A percentile compares a stretch with the other conserved stretches of the same genome.
Evolutionary conservation across 2,329 filamentous ascomycete genomes (phyloP).

Genomic region (Trichoderma arundinaceum): DNA sequence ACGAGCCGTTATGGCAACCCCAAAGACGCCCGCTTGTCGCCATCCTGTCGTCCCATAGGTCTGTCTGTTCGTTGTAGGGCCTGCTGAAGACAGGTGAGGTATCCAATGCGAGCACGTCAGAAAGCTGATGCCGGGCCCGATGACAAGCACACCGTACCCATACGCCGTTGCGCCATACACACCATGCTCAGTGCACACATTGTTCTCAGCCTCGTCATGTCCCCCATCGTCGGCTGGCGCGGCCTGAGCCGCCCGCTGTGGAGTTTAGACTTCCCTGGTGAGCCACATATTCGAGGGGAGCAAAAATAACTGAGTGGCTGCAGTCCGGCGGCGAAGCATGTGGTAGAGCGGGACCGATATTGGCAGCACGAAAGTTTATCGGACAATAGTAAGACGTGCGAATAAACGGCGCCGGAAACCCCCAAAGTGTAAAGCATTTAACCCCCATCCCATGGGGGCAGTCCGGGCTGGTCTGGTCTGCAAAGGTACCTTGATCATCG

Average conservation of each 20-base stretch:
- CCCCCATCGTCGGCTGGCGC: conserved; percentile 29
- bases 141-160: background rate
- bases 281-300: conserved; percentile 12
- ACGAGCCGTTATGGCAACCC: conserved; percentile 25
- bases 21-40: conserved; percentile 22
- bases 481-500: conserved; percentile 9
- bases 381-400: conserved; percentile 18
- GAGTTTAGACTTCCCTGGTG: conserved; percentile 24
- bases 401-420: background rate
- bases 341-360: conserved; percentile 5
- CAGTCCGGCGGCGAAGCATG: conserved; percentile 11
- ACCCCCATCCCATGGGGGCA: conserved; percentile 11
- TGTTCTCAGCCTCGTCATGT: conserved; percentile 23
- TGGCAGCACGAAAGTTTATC: conserved; percentile 11
- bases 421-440: background rate
- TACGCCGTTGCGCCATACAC: background rate
- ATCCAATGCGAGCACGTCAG: background rate
- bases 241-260: conserved; percentile 32
- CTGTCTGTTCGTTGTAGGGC: conserved; percentile 2
- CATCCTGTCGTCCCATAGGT: conserved; percentile 2
- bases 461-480: background rate
- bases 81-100: conserved; percentile 13
- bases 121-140: background rate
- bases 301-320: conserved; percentile 18
- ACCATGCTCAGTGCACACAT: background rate